These are phyloP conservation scores for Hippophae rhamnoides DNA, from an alignment of 306 rosid genomes.

Conservation along the genomic window DNA sequence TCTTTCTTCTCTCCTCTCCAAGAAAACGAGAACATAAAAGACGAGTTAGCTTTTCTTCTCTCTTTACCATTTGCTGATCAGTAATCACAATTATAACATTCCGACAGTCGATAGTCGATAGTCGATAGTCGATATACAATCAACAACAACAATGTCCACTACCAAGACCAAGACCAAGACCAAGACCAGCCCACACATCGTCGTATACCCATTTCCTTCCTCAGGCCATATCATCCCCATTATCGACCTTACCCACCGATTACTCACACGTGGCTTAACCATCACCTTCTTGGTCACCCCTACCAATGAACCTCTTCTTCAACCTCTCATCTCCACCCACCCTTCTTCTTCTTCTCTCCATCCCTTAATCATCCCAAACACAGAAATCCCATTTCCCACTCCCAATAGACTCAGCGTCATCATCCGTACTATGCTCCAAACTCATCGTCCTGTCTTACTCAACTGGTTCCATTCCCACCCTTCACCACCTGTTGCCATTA, in stretches of 20 bases:
- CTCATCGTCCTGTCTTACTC: not conserved
- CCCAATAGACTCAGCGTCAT: not conserved
- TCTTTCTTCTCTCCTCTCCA: too few species aligned
- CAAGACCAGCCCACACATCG: slow-evolving; percentile 18
- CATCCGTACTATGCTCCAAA: not conserved
- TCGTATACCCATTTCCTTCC: slow-evolving; percentile 25
- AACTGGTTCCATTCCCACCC: not conserved
- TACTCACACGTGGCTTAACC: slow-evolving; percentile 24
- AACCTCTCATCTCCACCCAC: slow-evolving; percentile 22
- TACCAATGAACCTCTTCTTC: slow-evolving; percentile 8
- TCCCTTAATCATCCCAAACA: slow-evolving; percentile 20
- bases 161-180: slow-evolving; percentile 1
- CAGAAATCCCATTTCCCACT: slow-evolving; percentile 1
- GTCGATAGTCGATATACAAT: too few species aligned
- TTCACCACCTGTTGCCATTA: not conserved
- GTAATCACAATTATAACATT: too few species aligned
- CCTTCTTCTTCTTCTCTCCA: slow-evolving; percentile 25
- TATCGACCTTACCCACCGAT: slow-evolving; percentile 17
- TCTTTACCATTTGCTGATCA: too few species aligned
- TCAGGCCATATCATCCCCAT: slow-evolving; percentile 45
- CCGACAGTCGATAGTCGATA: too few species aligned
- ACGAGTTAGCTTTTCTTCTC: too few species aligned
- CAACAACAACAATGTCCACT: too few species aligned
- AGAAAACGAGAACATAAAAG: too few species aligned
- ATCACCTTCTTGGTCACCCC: slow-evolving; percentile 39